Evolutionary conservation across 1,284 basidiomycete genomes (phyloP), one percentile per base, ranked within the genome.

Genomic region (Moesziomyces sp.): DNA sequence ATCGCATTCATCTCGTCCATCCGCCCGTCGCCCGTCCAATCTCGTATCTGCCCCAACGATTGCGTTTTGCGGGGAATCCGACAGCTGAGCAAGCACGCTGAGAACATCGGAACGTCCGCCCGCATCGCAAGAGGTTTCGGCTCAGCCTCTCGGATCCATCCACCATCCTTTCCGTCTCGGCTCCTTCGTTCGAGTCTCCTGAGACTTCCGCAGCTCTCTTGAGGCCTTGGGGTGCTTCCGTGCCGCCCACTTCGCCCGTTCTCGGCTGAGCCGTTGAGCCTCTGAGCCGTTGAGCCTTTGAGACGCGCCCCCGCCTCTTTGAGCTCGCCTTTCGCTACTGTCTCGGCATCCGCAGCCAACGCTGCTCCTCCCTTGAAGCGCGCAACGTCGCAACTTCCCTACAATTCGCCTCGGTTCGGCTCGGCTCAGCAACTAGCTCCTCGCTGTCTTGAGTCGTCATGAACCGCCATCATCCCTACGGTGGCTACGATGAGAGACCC

Each of bases 381-480:
- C 46, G 43, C 52, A 43, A 51, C 43, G 46, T 44, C 42, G 24
- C 62, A 45, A 61, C 40, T 24, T 49, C 11, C 24, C 55, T 54
- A 24, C 45, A 11, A 50, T n/a, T 47, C 26, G 26, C 26, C 26
- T 28, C 26, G 26, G 26, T 28, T 28, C 26, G 44, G 40, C 54
- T 45, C 42, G 48, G 23, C 35, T 18, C 38, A 14, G 38, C 38
- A 40, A 18, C 38, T 16, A 19, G 28, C 34, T 16, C 23, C 10
- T 30, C 52, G n/a, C 30, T 46, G 28, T 26, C 38, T 56, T 67
- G 65, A 69, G 58, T 55, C 75, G 92, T 93, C 75, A 92, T 93
- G 91, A 92, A 91, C 86, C 91, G 92, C 78, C 92, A 93, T 86
- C 92, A 93, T 88, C 90, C 92, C 26, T 94, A 93, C 85, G 89